Base-by-base conservation (phyloP, 2,329 filamentous ascomycete genomes). In the Thielaviopsis ethacetica region DNA sequence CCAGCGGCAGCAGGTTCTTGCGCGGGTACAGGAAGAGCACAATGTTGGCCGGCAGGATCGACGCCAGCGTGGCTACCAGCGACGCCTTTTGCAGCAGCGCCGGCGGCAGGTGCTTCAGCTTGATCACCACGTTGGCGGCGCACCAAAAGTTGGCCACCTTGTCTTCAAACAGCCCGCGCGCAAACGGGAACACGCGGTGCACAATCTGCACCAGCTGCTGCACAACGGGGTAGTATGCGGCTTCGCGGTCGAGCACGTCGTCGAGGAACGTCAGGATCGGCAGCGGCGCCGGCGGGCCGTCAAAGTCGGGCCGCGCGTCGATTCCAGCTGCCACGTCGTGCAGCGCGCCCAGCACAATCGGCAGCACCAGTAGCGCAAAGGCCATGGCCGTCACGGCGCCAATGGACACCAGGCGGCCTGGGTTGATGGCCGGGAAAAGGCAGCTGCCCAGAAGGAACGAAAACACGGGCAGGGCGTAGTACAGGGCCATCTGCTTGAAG, bases 91-190 rank as follows among this genome's bases (percentile, higher is more conserved):
- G 89, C 30, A 98, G 80, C 5, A 89, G 69, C 7, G 79, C 76
- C 2, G 82, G 71, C 0, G 88, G 82, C 64, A 89, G 93, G 19
- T 80, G 74, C 62, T 86, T 81, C 44, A 98, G 80, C 72, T 98
- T 98, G 73, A 95, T 77, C 59, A 94, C 77, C 0, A 93, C 85
- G 68, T 97, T 94, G 59, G 91, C 77, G 4, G 90, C 85, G 68
- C 93, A 98, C 93, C 93, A 98, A 66, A 96, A 86, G 68, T 98
- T 98, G 67, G 93, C 93, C 21, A 98, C 94, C 71, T 98, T 98
- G 74, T 97, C 93, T 72, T 98, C 94, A 66, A 97, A 98, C 6
- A 98, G 74, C 3, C 93, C 93, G n/a, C 93, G 83, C 1, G 91
- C 83, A 68, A 98, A 96, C 0, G 94, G 93, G 66, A 98, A 97